phyloP scores from a whole-genome alignment of 306 rosid genomes.

The Corylus americana region DNA sequence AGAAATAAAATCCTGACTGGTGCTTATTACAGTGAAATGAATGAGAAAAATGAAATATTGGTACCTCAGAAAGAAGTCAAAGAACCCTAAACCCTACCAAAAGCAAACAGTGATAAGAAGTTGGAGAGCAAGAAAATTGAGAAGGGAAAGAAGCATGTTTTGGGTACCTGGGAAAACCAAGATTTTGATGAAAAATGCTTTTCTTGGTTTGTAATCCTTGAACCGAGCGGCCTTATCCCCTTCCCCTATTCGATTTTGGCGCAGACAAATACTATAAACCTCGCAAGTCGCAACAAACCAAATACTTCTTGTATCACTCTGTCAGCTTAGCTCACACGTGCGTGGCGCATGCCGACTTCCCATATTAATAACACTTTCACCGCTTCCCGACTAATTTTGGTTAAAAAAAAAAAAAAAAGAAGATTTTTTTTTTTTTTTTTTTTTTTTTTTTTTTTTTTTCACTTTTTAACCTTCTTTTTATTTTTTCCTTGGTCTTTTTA shows the following conservation, averaged over 20 bases:
- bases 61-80: not conserved
- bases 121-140: not conserved
- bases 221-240: slow-evolving; percentile 1
- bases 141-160: not conserved
- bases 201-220: not conserved
- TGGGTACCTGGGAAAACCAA: not conserved
- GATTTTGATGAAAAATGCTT: not conserved
- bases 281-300: not conserved
- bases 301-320: not conserved
- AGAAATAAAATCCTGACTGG: not conserved
- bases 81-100: not conserved
- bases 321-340: not conserved
- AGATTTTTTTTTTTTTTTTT: no score
- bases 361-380: not conserved
- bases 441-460: no score
- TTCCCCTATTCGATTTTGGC: not conserved
- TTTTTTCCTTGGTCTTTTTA: not conserved
- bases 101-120: not conserved
- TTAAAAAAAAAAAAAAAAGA: no score
- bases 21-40: not conserved
- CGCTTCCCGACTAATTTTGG: no score
- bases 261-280: not conserved
- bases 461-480: not conserved
- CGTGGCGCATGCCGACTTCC: not conserved
- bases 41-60: not conserved